Evolutionary conservation across 495 filamentous ascomycete genomes (phyloP).

Genomic region (Pyronema omphalodes): DNA sequence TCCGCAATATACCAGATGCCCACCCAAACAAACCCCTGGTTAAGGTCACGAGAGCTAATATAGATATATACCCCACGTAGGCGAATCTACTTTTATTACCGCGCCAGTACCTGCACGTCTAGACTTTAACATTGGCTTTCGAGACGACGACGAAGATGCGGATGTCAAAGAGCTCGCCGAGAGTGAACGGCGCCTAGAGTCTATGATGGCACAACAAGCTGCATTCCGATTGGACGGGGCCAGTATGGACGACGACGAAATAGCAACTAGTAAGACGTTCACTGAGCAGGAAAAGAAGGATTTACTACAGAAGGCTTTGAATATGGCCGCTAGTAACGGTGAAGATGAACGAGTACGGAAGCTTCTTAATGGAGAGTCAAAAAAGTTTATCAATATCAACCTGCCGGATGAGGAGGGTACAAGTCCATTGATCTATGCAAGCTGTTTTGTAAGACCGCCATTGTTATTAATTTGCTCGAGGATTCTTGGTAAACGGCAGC

Average conservation of each 20-base stretch:
- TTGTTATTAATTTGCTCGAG: not conserved
- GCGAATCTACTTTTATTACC: slow-evolving; percentile 85
- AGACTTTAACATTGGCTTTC: slow-evolving; percentile 51
- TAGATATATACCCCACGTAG: slow-evolving; percentile 28
- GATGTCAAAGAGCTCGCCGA: slow-evolving; percentile 51
- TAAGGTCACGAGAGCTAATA: too few relatives aligned
- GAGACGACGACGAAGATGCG: slow-evolving; percentile 49
- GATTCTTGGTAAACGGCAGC: not conserved
- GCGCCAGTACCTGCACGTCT: slow-evolving; percentile 68
- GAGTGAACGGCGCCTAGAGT: slow-evolving; percentile 71
- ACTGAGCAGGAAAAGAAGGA: slow-evolving; percentile 60
- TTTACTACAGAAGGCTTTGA: slow-evolving; percentile 66
- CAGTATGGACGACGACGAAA: slow-evolving; percentile 52
- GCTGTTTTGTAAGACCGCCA: slow-evolving; percentile 69
- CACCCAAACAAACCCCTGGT: not conserved
- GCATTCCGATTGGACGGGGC: slow-evolving; percentile 56
- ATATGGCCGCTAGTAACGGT: slow-evolving; percentile 94
- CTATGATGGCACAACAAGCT: slow-evolving; percentile 90
- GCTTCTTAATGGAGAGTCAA: slow-evolving; percentile 57
- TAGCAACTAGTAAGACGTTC: slow-evolving; percentile 53
- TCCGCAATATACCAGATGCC: too few relatives aligned
- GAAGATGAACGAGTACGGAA: slow-evolving; percentile 65
- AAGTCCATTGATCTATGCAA: slow-evolving; percentile 88
- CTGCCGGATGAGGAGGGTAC: slow-evolving; percentile 87
- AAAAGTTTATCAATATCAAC: slow-evolving; percentile 68